Evolutionary conservation across 495 filamentous ascomycete genomes (phyloP).

Genomic region (Chlorociboria aeruginascens): DNA sequence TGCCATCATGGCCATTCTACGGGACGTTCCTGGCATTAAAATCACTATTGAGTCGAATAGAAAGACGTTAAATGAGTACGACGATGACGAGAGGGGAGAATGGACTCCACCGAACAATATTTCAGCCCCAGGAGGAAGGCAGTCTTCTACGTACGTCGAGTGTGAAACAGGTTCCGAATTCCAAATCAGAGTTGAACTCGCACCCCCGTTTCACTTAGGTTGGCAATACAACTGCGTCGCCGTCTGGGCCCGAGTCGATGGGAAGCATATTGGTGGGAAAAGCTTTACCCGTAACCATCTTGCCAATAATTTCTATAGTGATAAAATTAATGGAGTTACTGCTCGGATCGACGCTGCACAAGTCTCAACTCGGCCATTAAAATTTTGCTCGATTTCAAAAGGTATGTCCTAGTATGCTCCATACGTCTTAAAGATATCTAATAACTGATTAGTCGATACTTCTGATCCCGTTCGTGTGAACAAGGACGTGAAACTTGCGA

Average conservation of each 20-base stretch:
- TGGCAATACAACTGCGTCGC: not conserved
- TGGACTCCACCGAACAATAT: not conserved
- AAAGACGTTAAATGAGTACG: constrained; percentile 21
- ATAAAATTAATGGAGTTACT: too few species aligned
- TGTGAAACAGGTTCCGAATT: constrained; percentile 21
- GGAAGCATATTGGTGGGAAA: not conserved
- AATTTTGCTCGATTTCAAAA: constrained; percentile 19
- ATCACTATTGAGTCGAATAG: constrained; percentile 19
- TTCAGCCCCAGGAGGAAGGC: not conserved
- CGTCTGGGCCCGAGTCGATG: constrained; percentile 8
- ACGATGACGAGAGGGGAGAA: constrained; percentile 12
- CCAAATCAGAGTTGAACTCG: constrained; percentile 3
- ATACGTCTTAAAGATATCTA: not conserved
- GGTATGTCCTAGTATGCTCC: constrained; percentile 6
- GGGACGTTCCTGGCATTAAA: constrained; percentile 20
- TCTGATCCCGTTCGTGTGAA: constrained; percentile 16
- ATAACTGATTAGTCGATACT: constrained; percentile 21
- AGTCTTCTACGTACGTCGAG: constrained; percentile 22
- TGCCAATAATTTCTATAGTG: not conserved
- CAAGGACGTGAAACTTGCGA: constrained; percentile 16
- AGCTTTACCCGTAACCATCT: not conserved
- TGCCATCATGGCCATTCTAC: constrained; percentile 24
- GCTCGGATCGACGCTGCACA: not conserved
- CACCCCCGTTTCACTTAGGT: not conserved
- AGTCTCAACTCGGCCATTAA: constrained; percentile 3